Percentiles rank a stretch among this genome's conserved stretches.
These are phyloP conservation scores for Marasmius tenuissimus DNA, from an alignment of 1,284 basidiomycete genomes.

Conservation along the genomic window DNA sequence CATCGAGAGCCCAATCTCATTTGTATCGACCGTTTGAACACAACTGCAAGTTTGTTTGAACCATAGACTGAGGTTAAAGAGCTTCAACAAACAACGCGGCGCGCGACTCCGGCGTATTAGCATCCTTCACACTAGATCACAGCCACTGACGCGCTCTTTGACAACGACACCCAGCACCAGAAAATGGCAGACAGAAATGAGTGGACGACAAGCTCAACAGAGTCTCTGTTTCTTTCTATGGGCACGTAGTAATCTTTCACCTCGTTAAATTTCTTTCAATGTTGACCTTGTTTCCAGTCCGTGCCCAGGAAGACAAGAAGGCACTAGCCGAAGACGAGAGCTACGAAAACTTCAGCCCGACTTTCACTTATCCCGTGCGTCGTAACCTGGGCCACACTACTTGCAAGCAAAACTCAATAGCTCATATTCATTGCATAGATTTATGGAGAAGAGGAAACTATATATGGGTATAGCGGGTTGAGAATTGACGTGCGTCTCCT, in stretches of 20 bases:
- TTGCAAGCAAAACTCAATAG: not conserved
- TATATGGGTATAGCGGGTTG: slow-evolving; percentile 91
- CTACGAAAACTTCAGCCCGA: slow-evolving; percentile 72
- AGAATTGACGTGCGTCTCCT: slow-evolving; percentile 69
- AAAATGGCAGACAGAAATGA: slow-evolving; percentile 22
- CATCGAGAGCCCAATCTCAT: no score
- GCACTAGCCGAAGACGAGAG: slow-evolving; percentile 58
- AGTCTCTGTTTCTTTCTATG: slow-evolving; percentile 70
- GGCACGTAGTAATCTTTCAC: slow-evolving; percentile 41
- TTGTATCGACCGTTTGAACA: no score
- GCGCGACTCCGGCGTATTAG: not conserved
- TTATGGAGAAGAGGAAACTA: slow-evolving; percentile 94
- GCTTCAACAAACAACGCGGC: not conserved
- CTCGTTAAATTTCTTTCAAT: not conserved
- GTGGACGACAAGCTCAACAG: slow-evolving; percentile 81
- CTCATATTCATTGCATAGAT: slow-evolving; percentile 47
- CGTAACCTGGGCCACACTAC: slow-evolving; percentile 21
- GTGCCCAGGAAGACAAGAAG: slow-evolving; percentile 62
- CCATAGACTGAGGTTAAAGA: not conserved
- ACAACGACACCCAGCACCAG: not conserved
- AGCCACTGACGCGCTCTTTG: not conserved
- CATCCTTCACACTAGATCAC: not conserved
- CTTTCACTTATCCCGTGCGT: slow-evolving; percentile 83
- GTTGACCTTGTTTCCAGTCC: slow-evolving; percentile 41
- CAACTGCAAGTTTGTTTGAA: not conserved